Evolutionary conservation across 257 asterid species (phyloP).

Genomic region (Cordia subcordata): DNA sequence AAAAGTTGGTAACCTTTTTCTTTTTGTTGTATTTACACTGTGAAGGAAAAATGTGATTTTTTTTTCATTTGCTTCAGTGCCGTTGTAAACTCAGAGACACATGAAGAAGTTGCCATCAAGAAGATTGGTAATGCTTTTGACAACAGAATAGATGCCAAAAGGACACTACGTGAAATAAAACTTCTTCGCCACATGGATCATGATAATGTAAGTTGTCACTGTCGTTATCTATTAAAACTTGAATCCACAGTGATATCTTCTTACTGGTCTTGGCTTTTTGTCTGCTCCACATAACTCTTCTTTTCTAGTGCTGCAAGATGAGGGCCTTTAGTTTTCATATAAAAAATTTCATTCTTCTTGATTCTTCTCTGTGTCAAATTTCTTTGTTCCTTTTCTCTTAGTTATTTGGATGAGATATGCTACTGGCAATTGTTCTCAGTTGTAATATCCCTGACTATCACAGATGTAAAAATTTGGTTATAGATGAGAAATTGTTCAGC

Average conservation of each 20-base stretch:
- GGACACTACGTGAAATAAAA: slow-evolving; percentile 89
- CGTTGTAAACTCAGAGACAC: slow-evolving; percentile 92
- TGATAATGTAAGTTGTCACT: slow-evolving; percentile 56
- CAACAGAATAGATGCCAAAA: slow-evolving; percentile 88
- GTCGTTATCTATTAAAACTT: too few species aligned
- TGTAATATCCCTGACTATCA: too few species aligned
- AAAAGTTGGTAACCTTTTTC: not conserved
- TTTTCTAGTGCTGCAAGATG: too few species aligned
- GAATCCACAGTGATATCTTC: not conserved
- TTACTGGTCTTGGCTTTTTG: not conserved
- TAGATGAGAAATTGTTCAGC: too few species aligned
- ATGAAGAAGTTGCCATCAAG: slow-evolving; percentile 92
- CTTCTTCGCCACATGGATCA: slow-evolving; percentile 94
- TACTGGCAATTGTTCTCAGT: too few species aligned
- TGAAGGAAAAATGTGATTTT: slow-evolving; percentile 22
- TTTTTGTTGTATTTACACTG: slow-evolving; percentile 7
- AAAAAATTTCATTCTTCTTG: too few species aligned
- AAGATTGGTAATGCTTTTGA: slow-evolving; percentile 99
- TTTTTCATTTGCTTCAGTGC: slow-evolving; percentile 52
- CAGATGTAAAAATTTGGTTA: too few species aligned
- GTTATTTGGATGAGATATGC: too few species aligned
- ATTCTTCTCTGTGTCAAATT: too few species aligned
- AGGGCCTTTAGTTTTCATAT: too few species aligned
- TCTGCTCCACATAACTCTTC: too few species aligned
- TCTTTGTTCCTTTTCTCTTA: too few species aligned